Percentiles rank a stretch among this genome's conserved stretches.
Evolutionary conservation across 139 green algal species (phyloP).

Genomic region (Closterium sp.): DNA sequence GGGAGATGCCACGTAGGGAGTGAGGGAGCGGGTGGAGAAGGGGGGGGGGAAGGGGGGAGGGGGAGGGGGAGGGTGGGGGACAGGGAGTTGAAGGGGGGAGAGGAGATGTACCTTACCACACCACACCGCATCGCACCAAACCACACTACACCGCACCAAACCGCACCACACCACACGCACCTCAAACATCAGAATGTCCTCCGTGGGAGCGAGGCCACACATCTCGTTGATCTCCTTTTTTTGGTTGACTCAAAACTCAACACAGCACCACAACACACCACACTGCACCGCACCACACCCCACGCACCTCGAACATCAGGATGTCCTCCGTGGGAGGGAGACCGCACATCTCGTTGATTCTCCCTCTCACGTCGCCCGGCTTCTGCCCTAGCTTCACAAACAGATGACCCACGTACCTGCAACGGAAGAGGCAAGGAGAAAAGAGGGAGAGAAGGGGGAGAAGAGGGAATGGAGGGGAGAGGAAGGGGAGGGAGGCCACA

Average conservation of each 20-base stretch:
- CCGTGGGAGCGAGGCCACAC: background rate
- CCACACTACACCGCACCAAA: too few relatives aligned
- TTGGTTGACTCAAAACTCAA: too few relatives aligned
- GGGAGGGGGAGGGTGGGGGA: too few relatives aligned
- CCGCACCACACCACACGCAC: background rate
- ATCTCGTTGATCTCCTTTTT: too few relatives aligned
- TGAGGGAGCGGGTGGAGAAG: too few relatives aligned
- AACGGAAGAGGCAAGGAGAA: background rate
- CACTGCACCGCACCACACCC: background rate
- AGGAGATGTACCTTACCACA: too few relatives aligned
- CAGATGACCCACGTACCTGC: conserved; percentile 55
- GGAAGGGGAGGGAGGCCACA: background rate
- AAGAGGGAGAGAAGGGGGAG: background rate
- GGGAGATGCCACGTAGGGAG: too few relatives aligned
- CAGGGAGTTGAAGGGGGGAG: too few relatives aligned
- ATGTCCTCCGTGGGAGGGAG: conserved; percentile 35
- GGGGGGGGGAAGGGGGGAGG: too few relatives aligned
- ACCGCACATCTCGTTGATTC: too few relatives aligned
- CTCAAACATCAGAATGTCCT: conserved; percentile 65
- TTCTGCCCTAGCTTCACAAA: conserved; percentile 54
- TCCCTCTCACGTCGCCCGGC: background rate
- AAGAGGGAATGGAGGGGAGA: background rate
- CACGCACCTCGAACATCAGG: conserved; percentile 63
- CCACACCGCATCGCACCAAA: too few relatives aligned
- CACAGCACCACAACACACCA: too few relatives aligned